Evolutionary conservation across 495 filamentous ascomycete species (phyloP).

Genomic region (Wilcoxina mikolae): DNA sequence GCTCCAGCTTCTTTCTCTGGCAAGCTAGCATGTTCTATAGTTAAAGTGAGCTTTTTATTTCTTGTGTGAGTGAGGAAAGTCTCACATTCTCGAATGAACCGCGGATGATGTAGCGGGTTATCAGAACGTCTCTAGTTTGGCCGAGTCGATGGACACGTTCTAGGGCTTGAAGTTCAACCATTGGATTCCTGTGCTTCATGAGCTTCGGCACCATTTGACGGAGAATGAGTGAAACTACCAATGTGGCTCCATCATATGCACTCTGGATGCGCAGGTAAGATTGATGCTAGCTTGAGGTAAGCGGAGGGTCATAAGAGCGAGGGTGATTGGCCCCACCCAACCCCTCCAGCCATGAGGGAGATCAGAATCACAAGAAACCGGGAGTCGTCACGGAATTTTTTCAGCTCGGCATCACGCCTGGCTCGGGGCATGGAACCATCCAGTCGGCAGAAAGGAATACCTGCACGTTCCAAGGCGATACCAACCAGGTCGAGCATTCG

Average conservation of each 20-base stretch:
- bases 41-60: no score
- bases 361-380: conserved; percentile 34
- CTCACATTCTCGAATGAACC: conserved; percentile 64
- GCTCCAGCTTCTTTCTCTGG: no score
- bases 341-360: conserved; percentile 34
- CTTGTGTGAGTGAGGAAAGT: no score
- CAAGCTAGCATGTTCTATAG: no score
- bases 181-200: conserved; percentile 30
- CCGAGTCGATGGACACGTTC: conserved; percentile 20
- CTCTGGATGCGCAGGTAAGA: conserved; percentile 52
- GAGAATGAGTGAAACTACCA: conserved; percentile 32
- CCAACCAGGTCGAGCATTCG: conserved; percentile 25
- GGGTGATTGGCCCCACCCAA: conserved; percentile 31
- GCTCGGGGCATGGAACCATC: conserved; percentile 21
- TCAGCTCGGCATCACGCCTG: conserved; percentile 8
- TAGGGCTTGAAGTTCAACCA: conserved; percentile 31
- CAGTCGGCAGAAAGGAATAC: neutral
- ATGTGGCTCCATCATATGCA: conserved; percentile 92
- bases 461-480: conserved; percentile 29
- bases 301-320: neutral
- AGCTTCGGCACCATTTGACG: neutral
- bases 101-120: conserved; percentile 52
- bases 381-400: conserved; percentile 5
- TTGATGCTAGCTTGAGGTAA: conserved; percentile 33
- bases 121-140: conserved; percentile 14